A percentile compares a stretch with the other conserved stretches of the same genome.
Conservation (phyloP, 2,329 filamentous ascomycete species). For the Aureobasidium sp. region DNA sequence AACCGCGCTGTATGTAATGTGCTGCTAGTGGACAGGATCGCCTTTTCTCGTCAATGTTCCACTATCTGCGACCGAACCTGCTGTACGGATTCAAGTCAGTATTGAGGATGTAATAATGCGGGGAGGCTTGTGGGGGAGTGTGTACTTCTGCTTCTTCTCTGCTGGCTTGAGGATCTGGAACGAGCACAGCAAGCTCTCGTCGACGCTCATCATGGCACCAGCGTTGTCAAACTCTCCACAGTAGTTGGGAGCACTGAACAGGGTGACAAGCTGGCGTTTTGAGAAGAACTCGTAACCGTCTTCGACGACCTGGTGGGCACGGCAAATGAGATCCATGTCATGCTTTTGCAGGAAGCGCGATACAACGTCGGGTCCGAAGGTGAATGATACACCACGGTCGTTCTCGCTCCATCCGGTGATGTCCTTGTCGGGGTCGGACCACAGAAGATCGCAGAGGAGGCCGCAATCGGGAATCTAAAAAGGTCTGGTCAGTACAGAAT, state of each 20-base stretch:
- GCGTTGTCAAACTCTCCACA: slow-evolving; percentile 99
- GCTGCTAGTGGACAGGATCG: slow-evolving; percentile 6
- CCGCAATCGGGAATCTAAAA: slow-evolving; percentile 91
- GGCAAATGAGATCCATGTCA: slow-evolving; percentile 98
- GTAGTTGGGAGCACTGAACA: slow-evolving; percentile 98
- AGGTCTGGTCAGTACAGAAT: slow-evolving; percentile 20
- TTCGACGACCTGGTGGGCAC: slow-evolving; percentile 96
- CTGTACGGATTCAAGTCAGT: slow-evolving; percentile 11
- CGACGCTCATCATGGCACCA: slow-evolving; percentile 99
- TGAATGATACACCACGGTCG: slow-evolving; percentile 96
- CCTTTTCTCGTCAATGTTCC: slow-evolving; percentile 6
- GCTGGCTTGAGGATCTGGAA: slow-evolving; percentile 99
- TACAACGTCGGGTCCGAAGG: slow-evolving; percentile 94
- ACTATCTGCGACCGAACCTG: slow-evolving; percentile 17
- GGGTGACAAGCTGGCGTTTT: slow-evolving; percentile 90
- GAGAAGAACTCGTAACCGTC: slow-evolving; percentile 99
- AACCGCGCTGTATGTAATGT: slow-evolving; percentile 10
- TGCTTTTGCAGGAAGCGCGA: slow-evolving; percentile 97
- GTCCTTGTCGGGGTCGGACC: slow-evolving; percentile 98
- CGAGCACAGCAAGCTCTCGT: slow-evolving; percentile 95
- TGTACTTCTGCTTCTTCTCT: slow-evolving; percentile 99
- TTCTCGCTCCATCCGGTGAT: slow-evolving; percentile 99
- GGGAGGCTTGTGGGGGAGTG: neutral
- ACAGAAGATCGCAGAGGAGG: slow-evolving; percentile 91
- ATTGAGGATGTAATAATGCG: neutral